Base-by-base conservation (phyloP, 768 basidiomycete species). In the Auricularia cornea region DNA sequence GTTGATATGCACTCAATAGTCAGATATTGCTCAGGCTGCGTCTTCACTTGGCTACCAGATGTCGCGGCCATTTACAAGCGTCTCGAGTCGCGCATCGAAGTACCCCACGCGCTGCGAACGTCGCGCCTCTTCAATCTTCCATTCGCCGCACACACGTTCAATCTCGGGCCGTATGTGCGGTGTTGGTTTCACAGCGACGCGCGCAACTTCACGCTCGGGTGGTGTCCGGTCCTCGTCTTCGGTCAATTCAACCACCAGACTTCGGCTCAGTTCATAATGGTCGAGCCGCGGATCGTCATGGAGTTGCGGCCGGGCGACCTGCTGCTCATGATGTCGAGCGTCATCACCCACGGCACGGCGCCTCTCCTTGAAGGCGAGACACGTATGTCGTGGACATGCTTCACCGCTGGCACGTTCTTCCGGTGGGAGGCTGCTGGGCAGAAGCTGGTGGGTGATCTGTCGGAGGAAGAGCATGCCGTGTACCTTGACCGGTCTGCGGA, bases 201-300 rank as follows among this genome's bases (percentile, higher is more conserved):
- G 26, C 60, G 59, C 10, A 79, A 80, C 48, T 61, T 74, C 0
- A 66, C 74, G 0, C 70, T 65, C 40, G 75, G 76, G 0, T 69
- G 71, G 68, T 80, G 76, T 52, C 68, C 68, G 0, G 73, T 79
- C 18, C 68, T 66, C 3, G 68, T 75, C 0, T 59, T 72, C 0
- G 76, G 77, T 0, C 4, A 54, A 1, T 78, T 72, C 61, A 67
- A 77, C 57, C 66, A 59, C 1, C 67, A 2, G 3, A 67, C 59
- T 28, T 72, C 76, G 10, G 76, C 75, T 1, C 75, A 78, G 52
- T 54, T 78, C 0, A 63, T 77, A 0, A 52, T 79, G 0, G 72
- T 70, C 67, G 72, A 73, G 30, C 52, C 72, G 0, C 65, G 69
- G n/a, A 63, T 75, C 0, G 57, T 74, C 3, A 62, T 72, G 3